Conservation (phyloP, 2,329 filamentous ascomycete species). For the Penicillium vulpinum region DNA sequence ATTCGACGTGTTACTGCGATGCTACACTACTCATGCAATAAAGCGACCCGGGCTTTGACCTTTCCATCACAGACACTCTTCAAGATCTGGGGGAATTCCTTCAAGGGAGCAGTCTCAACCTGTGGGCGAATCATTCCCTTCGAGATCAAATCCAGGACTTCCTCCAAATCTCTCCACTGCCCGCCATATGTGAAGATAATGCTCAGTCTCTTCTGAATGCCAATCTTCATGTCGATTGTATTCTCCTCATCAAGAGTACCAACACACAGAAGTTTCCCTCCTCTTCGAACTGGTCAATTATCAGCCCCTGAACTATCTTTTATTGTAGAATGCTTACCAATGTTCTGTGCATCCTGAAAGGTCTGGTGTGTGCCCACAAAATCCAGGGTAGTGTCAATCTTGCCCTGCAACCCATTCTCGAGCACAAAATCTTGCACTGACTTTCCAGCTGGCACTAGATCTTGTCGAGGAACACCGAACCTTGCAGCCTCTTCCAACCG, state of each 20-base stretch:
- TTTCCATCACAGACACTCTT: neutral
- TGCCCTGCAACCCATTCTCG: constrained; percentile 23
- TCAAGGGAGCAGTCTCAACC: neutral
- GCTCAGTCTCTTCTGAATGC: neutral
- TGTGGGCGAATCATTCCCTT: neutral
- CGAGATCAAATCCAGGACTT: neutral
- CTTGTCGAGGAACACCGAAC: constrained; percentile 1
- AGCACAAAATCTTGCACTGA: constrained; percentile 32
- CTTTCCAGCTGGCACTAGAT: constrained; percentile 34
- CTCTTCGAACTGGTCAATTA: neutral
- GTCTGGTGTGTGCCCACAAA: constrained; percentile 42
- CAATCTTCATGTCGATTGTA: neutral
- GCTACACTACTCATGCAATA: neutral
- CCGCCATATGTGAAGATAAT: neutral
- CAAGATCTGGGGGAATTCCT: neutral
- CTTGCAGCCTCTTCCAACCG: neutral
- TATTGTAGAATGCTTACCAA: neutral
- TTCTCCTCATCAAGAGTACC: neutral
- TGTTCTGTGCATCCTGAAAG: constrained; percentile 33
- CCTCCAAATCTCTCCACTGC: neutral
- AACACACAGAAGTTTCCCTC: neutral
- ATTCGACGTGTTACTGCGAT: no score
- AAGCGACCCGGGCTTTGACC: neutral
- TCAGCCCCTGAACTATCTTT: neutral
- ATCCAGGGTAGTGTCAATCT: constrained; percentile 34